phyloP scores from a whole-genome alignment of 1,139 yeast species.

The Meyerozyma smithsonii region DNA sequence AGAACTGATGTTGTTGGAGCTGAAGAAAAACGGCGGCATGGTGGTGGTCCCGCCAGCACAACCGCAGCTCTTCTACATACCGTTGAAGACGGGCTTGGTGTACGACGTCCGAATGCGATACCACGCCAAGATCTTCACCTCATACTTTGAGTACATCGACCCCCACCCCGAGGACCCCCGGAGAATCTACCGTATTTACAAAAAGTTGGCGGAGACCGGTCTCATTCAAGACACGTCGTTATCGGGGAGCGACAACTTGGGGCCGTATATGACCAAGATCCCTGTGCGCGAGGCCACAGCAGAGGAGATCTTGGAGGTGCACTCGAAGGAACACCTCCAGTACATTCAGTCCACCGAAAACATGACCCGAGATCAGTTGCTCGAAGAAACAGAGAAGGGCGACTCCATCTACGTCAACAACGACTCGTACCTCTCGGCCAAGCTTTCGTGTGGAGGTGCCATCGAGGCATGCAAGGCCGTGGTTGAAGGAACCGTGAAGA shows the following conservation, averaged over 20 bases:
- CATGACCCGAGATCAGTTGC: conserved; percentile 73
- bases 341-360: conserved; percentile 71
- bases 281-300: conserved; percentile 86
- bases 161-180: conserved; percentile 99
- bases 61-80: conserved; percentile 60
- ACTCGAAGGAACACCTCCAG: conserved; percentile 72
- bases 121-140: conserved; percentile 90
- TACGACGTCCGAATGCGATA: conserved; percentile 97
- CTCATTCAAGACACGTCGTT: conserved; percentile 76
- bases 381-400: conserved; percentile 84
- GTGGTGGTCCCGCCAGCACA: conserved; percentile 51
- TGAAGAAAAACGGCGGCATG: conserved; percentile 11
- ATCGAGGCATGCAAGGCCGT: conserved; percentile 96
- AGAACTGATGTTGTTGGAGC: neutral
- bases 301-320: conserved; percentile 85
- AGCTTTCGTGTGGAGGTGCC: conserved; percentile 93
- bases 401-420: conserved; percentile 95
- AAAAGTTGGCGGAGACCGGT: conserved; percentile 91
- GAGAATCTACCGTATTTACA: conserved; percentile 88
- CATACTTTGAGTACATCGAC: conserved; percentile 89
- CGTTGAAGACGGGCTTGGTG: conserved; percentile 86
- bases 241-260: conserved; percentile 76
- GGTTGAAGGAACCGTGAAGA: conserved; percentile 86
- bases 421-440: conserved; percentile 84
- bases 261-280: conserved; percentile 83